Evolutionary conservation across 768 basidiomycete species (phyloP), one percentile per base, ranked within the genome.

Genomic region (Podaxis sp.): DNA sequence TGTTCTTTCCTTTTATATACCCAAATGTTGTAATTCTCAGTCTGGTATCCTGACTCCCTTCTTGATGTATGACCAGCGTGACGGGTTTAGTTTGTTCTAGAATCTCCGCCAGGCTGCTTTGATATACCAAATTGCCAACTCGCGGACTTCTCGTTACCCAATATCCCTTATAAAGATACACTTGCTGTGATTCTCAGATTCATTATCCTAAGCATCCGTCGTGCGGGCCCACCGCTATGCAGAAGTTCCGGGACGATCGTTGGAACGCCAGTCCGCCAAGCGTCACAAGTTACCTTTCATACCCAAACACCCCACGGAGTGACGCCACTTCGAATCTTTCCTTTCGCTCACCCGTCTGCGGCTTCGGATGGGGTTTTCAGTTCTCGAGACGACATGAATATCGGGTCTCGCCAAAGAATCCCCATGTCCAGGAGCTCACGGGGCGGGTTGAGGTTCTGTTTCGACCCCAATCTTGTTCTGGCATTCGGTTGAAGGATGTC

Each of bases 201-300:
- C 33, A 33, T 8, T 33, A 33, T 10, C 33, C 33, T 2, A 33
- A 33, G 7, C 33, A 33, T 10, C 33, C 33, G 33, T 33, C 33
- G 10, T 8, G 33, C 33, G 8, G 7, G 33, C 33, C 28, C 33
- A 46, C 10, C n/a, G 5, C 0, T 20, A 58, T 58, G 57, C 46
- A 46, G 12, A 58, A 58, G 24, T 37, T 33, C 8, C 57, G 22
- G 22, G 30, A 46, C 7, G 57, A 58, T 22, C 33, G 20, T 2
- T 58, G 57, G 57, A 49, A 26, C 48, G 13, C 57, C 57, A 58
- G 24, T 28, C 57, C 56, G n/a, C 26, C 56, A 7, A 44, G 41
- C 8, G 33, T 57, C 13, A 44, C 56, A 26, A 46, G 24, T 5
- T 57, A 26, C 41, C 24, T 57, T 17, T 46, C 44, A 6, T 46